These are phyloP conservation scores for Ichthyophonus hoferi DNA, from an alignment of 208 protist genomes.

Conservation along the genomic window DNA sequence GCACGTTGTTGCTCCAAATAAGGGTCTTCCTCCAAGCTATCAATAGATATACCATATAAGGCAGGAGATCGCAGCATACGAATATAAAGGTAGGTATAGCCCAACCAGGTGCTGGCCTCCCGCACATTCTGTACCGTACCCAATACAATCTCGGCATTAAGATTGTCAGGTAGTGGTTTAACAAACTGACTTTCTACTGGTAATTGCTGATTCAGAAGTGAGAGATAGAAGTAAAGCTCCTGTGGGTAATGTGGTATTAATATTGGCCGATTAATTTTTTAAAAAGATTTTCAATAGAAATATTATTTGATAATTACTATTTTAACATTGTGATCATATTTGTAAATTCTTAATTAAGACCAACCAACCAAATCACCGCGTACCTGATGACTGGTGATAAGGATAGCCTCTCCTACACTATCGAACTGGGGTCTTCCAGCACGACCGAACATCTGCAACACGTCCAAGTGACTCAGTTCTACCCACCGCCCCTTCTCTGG, in stretches of 20 bases:
- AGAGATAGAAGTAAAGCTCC: constrained; percentile 96
- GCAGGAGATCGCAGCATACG: constrained; percentile 88
- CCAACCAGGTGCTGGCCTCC: constrained; percentile 95
- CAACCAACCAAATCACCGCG: too few species aligned
- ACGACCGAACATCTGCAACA: constrained; percentile 99
- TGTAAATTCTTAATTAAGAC: too few species aligned
- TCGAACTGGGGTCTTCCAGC: constrained; percentile 92
- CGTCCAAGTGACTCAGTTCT: constrained; percentile 91
- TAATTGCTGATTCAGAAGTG: constrained; percentile 94
- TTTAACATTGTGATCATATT: neutral
- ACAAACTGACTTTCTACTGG: constrained; percentile 98
- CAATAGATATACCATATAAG: constrained; percentile 87
- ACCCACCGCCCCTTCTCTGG: constrained; percentile 86
- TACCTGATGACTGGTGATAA: constrained; percentile 81
- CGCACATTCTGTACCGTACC: constrained; percentile 79
- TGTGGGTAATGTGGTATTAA: too few species aligned
- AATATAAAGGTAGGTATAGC: constrained; percentile 96
- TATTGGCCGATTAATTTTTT: too few species aligned
- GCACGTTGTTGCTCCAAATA: constrained; percentile 56
- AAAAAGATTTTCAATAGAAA: neutral
- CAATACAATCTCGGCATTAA: constrained; percentile 89
- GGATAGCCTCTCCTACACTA: constrained; percentile 83
- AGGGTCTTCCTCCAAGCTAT: constrained; percentile 80
- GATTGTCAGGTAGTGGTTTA: constrained; percentile 83
- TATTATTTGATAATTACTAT: neutral